Conservation (phyloP, 257 asterid genomes). For the Primulina huaijiensis region DNA sequence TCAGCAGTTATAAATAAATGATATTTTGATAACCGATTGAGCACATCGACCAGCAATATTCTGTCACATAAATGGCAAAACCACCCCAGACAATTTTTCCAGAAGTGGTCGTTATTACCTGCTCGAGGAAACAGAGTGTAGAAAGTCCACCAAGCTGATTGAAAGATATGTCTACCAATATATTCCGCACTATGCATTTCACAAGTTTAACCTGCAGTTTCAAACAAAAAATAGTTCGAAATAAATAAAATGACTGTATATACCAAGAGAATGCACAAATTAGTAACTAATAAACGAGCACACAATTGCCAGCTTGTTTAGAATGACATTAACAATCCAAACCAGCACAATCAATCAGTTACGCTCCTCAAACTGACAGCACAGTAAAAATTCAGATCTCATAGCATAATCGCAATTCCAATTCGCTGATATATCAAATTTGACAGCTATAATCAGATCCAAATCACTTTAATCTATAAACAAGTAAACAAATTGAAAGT, state of each 20-base stretch:
- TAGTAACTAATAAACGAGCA: not conserved
- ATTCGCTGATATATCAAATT: not conserved
- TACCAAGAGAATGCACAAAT: not conserved
- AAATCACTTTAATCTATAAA: not conserved
- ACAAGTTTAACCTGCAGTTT: not conserved
- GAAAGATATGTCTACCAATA: not conserved
- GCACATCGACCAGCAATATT: slow-evolving; percentile 10
- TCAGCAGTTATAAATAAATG: slow-evolving; percentile 12
- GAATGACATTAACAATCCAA: not conserved
- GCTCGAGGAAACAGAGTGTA: not conserved
- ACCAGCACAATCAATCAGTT: not conserved
- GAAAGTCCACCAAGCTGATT: not conserved
- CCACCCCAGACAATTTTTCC: not conserved
- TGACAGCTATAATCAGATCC: not conserved
- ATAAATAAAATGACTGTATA: not conserved
- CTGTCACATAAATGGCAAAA: not conserved
- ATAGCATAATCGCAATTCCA: not conserved
- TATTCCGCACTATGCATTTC: not conserved
- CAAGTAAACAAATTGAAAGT: not conserved
- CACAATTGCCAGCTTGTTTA: not conserved
- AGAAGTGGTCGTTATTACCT: not conserved
- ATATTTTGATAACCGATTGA: slow-evolving; percentile 2
- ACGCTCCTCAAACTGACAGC: not conserved
- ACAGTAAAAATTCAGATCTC: not conserved
- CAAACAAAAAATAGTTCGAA: not conserved